Evolutionary conservation across 148 eudicot genomes (phyloP).

Genomic region (Heliosperma pusillum): DNA sequence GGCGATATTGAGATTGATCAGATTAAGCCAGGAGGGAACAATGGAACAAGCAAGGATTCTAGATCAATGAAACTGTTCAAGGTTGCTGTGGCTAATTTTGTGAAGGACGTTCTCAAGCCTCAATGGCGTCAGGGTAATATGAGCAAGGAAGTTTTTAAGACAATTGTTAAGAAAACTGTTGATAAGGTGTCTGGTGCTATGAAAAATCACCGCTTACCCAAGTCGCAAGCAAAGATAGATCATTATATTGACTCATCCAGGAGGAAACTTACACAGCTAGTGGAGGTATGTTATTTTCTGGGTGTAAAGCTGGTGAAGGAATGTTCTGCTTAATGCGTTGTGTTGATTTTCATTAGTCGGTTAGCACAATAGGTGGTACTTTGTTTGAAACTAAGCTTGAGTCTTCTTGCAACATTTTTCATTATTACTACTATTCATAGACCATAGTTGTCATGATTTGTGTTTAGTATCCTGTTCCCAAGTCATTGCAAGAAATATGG

Average conservation of each 20-base stretch:
- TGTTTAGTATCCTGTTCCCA: neutral
- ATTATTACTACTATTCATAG: neutral
- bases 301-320: constrained; percentile 65
- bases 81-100: constrained; percentile 76
- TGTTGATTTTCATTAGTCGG: neutral
- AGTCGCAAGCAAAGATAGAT: constrained; percentile 82
- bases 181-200: constrained; percentile 95
- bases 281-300: constrained; percentile 47
- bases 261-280: constrained; percentile 77
- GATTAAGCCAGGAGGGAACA: constrained; percentile 52
- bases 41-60: constrained; percentile 71
- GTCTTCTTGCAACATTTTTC: neutral
- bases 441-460: neutral
- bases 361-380: neutral
- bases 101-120: constrained; percentile 87
- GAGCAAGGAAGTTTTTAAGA: constrained; percentile 99
- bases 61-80: constrained; percentile 83
- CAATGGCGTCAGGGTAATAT: constrained; percentile 97
- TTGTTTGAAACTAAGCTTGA: neutral
- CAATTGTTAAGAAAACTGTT: constrained; percentile 93
- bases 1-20: constrained; percentile 85
- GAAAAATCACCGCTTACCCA: constrained; percentile 82
- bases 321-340: constrained; percentile 5
- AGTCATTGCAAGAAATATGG: neutral
- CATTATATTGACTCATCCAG: constrained; percentile 84